Base-by-base conservation (phyloP, 768 basidiomycete species). In the Termitomyces sp. region DNA sequence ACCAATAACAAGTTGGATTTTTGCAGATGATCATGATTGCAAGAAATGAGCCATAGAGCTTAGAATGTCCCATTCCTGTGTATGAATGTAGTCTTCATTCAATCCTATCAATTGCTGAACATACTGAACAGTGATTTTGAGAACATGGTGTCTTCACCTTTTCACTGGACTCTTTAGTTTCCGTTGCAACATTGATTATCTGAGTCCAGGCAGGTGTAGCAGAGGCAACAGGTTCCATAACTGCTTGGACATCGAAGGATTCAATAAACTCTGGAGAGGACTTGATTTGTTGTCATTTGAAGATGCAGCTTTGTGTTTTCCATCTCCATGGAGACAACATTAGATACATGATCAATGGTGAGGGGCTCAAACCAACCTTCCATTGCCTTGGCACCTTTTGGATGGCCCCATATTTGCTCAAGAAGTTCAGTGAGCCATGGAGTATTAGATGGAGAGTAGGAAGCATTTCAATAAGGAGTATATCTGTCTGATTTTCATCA, bases 1-100 rank as follows among this genome's bases (percentile, higher is more conserved):
- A 20, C 54, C 54, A 45, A 60, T 25, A 32, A 45, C 58, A 38
- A 59, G 12, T 37, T 63, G 48, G 15, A 63, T 32, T 29, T 60
- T 60, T 17, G 43, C 43, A 1, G 43, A 45, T n/a, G 43, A 45
- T 8, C n/a, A n/a, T 1, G 43, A 45, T 10, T 5, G 1, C 2
- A 45, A 45, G 6, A 45, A 45, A 45, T 45, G 43, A n/a, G 43
- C 17, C 17, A n/a, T n/a, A 3, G 43, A n/a, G n/a, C n/a, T n/a
- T 8, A n/a, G 7, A n/a, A 45, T 10, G 9, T 45, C 17, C 9
- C 43, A 6, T 45, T n/a, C 43, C 43, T 45, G 5, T n/a, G n/a
- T n/a, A n/a, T 45, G 9, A 25, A 25, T 25, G 1, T 42, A 5
- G 9, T 4, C 40, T 15, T 4, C 15, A 3, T 42, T 5, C 9